Evolutionary conservation across 129 eudicot species (phyloP), one percentile per base, ranked within the genome.

Genomic region (Apium graveolens): DNA sequence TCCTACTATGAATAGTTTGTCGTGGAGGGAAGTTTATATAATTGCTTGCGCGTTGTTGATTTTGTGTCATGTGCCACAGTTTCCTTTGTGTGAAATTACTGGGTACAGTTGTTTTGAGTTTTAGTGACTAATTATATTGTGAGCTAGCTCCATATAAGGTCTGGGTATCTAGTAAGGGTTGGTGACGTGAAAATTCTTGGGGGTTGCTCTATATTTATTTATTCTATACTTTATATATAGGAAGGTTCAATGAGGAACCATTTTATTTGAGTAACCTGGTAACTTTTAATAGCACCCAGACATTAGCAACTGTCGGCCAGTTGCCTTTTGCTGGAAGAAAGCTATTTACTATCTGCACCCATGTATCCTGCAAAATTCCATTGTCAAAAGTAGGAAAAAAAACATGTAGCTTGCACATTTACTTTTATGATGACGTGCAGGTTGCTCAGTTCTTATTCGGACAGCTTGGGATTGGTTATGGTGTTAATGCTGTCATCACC

Each of bases 401-500:
- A 69, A 2, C 17, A 5, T 35, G n/a, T 37, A 18, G 41, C 18
- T 32, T 7, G 18, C 24, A 69, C 77, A 82, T 77, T 76, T 70
- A 81, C 55, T 57, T 26, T 11, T 72, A n/a, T 39, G 32, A n/a
- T 41, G 70, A 73, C 62, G 18, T 88, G 90, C 94, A 95, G 98
- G 97, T 84, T 76, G 85, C 90, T 46, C 87, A 77, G 76, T 88
- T 88, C 74, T 82, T 90, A 62, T 74, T 86, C 79, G 85, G 88
- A 79, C 86, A 90, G 78, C 81, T 90, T 73, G 94, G 88, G 75
- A 81, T 87, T 82, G 94, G 81, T 74, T 75, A 38, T 70, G 91
- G 90, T 75, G 70, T 55, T 53, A 95, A 92, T 88, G 97, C 97
- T 75, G 93, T 95, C 73, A 82, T 95, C 75, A 95, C 98, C 35